These are phyloP conservation scores for Penicillium silybi DNA, from an alignment of 495 filamentous ascomycete genomes.

Conservation along the genomic window DNA sequence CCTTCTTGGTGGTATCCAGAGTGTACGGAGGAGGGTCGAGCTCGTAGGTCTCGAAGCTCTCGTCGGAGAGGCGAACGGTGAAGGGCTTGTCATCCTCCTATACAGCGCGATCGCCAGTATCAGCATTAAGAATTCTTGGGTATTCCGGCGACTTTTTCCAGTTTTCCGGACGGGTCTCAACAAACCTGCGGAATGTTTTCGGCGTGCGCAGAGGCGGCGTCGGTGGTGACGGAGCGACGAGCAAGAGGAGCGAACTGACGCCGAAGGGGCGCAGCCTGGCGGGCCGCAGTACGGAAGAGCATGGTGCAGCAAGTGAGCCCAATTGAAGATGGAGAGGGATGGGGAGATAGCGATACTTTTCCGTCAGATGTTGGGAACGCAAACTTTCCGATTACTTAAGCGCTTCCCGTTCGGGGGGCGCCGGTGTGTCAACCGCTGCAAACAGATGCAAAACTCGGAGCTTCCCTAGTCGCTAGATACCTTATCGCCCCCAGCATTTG, in stretches of 20 bases:
- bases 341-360: constrained; percentile 24
- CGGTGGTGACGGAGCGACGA: constrained; percentile 81
- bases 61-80: constrained; percentile 85
- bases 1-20: constrained; percentile 87
- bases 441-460: constrained; percentile 28
- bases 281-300: constrained; percentile 44
- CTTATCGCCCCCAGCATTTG: no score
- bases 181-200: constrained; percentile 71
- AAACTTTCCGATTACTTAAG: constrained; percentile 42
- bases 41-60: constrained; percentile 99
- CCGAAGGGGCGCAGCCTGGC: constrained; percentile 49
- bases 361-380: constrained; percentile 40
- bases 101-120: constrained; percentile 14
- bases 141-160: constrained; percentile 5
- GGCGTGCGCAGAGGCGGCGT: constrained; percentile 86
- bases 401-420: constrained; percentile 29
- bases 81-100: constrained; percentile 94
- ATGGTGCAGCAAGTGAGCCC: constrained; percentile 32
- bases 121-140: constrained; percentile 18
- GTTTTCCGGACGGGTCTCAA: constrained; percentile 53
- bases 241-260: constrained; percentile 52
- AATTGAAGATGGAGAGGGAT: constrained; percentile 26
- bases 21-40: constrained; percentile 93
- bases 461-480: constrained; percentile 1
- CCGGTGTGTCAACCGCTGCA: constrained; percentile 37